A percentile compares a stretch with the other conserved stretches of the same genome.
phyloP scores from a whole-genome alignment of 352 stramenopile species.

The Plasmopara muralis region DNA sequence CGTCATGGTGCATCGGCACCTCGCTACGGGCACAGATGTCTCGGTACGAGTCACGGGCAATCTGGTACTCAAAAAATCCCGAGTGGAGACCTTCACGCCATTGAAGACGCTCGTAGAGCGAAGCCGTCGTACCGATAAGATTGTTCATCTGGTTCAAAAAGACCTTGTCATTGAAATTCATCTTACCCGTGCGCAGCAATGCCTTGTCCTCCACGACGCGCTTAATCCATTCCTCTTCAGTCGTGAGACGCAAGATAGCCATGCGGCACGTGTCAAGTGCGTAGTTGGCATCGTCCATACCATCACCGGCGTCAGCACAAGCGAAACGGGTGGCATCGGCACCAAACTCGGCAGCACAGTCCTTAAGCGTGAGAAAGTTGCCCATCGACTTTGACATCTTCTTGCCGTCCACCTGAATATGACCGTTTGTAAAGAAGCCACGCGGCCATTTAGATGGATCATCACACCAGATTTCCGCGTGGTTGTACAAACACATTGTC shows the following conservation, averaged over 20 bases:
- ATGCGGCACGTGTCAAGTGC: slow-evolving; percentile 94
- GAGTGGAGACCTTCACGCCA: slow-evolving; percentile 96
- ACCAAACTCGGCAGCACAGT: slow-evolving; percentile 94
- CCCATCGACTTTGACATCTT: slow-evolving; percentile 99
- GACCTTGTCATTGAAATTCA: slow-evolving; percentile 91
- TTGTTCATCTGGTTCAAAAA: slow-evolving; percentile 98
- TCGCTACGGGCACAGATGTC: slow-evolving; percentile 88
- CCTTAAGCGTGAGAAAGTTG: slow-evolving; percentile 99
- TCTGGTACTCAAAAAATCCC: slow-evolving; percentile 99
- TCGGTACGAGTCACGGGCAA: slow-evolving; percentile 96
- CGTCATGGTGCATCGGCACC: slow-evolving; percentile 87
- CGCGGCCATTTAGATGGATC: slow-evolving; percentile 95
- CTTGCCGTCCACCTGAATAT: slow-evolving; percentile 95
- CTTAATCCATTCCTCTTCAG: slow-evolving; percentile 97
- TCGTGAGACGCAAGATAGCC: slow-evolving; percentile 95
- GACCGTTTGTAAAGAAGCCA: slow-evolving; percentile 98
- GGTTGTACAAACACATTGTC: slow-evolving; percentile 99
- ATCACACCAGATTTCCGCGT: slow-evolving; percentile 98
- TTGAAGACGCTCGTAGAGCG: slow-evolving; percentile 86
- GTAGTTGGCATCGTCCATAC: slow-evolving; percentile 99
- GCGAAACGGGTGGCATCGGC: slow-evolving; percentile 97
- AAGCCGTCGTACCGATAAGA: slow-evolving; percentile 87
- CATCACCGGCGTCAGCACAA: slow-evolving; percentile 96
- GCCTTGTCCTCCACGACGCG: slow-evolving; percentile 83
- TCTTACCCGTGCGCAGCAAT: slow-evolving; percentile 69